Conservation (phyloP, 148 eudicot species). For the Cornus controversa region DNA sequence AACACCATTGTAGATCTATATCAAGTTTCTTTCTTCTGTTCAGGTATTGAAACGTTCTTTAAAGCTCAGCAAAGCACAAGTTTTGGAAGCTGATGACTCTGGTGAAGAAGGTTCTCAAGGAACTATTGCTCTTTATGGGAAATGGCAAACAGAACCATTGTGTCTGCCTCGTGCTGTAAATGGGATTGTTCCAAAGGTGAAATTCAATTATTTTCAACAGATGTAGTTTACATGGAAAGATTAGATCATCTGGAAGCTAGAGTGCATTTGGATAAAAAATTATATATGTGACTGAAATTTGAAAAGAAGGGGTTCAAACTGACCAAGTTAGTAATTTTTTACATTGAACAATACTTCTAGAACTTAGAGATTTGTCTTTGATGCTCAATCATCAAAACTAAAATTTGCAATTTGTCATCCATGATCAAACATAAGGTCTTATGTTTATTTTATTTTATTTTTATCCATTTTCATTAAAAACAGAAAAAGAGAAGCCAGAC, state of each 20-base stretch:
- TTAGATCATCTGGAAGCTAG: too few species aligned
- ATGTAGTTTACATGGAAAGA: too few species aligned
- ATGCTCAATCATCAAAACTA: too few species aligned
- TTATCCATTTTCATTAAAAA: too few species aligned
- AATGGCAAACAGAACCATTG: constrained; percentile 93
- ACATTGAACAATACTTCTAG: too few species aligned
- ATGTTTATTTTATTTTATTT: too few species aligned
- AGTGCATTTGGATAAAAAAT: too few species aligned
- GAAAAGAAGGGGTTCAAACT: neutral
- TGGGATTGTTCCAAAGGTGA: constrained; percentile 95
- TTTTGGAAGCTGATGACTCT: constrained; percentile 36
- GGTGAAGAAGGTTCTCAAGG: constrained; percentile 48
- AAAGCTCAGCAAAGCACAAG: constrained; percentile 52
- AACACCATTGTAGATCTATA: neutral
- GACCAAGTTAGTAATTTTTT: neutral
- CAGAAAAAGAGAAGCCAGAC: too few species aligned
- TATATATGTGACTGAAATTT: too few species aligned
- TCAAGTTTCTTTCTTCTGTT: constrained; percentile 6
- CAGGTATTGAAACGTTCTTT: constrained; percentile 61
- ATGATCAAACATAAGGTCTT: too few species aligned
- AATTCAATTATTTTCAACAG: neutral
- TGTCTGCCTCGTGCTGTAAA: constrained; percentile 76
- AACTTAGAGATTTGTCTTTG: too few species aligned
- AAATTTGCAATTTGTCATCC: too few species aligned
- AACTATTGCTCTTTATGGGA: constrained; percentile 68